Conservation (phyloP, 2,329 filamentous ascomycete species). For the Xylariomycetidae sp. region DNA sequence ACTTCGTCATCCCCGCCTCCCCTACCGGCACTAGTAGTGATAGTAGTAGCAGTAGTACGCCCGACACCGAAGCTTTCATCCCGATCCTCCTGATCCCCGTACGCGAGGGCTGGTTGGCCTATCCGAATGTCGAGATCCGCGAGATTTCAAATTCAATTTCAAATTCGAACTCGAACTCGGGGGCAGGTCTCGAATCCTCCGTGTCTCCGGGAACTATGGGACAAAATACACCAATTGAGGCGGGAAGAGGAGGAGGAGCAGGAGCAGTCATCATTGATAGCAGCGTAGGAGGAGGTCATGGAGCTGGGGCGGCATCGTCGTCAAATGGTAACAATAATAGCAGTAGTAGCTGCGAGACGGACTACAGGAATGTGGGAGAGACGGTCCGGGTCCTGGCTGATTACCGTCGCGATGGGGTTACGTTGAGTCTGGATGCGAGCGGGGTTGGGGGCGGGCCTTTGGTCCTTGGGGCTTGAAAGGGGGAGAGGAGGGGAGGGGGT, state of each 20-base stretch:
- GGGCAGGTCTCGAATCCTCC: too few species aligned
- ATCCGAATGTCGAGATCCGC: slow-evolving; percentile 75
- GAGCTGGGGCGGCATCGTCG: too few species aligned
- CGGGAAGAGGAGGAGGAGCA: slow-evolving; percentile 13
- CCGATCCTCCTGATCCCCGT: slow-evolving; percentile 76
- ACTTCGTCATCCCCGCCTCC: slow-evolving; percentile 59
- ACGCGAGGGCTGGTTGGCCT: slow-evolving; percentile 69
- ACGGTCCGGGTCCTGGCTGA: slow-evolving; percentile 71
- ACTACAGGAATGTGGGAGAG: slow-evolving; percentile 74
- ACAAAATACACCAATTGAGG: slow-evolving; percentile 10
- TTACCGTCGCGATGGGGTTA: slow-evolving; percentile 65
- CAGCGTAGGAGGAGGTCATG: too few species aligned
- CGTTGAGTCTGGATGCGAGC: slow-evolving; percentile 65
- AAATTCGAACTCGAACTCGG: too few species aligned
- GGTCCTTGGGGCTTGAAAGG: slow-evolving; percentile 59
- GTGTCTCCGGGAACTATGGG: slow-evolving; percentile 12
- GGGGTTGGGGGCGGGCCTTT: slow-evolving; percentile 62
- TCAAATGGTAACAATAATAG: too few species aligned
- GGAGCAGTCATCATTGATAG: slow-evolving; percentile 53
- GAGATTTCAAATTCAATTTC: too few species aligned
- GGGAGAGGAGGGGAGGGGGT: slow-evolving; percentile 34
- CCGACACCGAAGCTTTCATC: slow-evolving; percentile 52
- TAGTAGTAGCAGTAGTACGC: slow-evolving; percentile 30
- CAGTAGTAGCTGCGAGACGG: too few species aligned
- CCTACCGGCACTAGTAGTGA: slow-evolving; percentile 8